These are phyloP conservation scores for Platanus orientalis DNA, from an alignment of 164 flowering plant genomes.

Conservation along the genomic window DNA sequence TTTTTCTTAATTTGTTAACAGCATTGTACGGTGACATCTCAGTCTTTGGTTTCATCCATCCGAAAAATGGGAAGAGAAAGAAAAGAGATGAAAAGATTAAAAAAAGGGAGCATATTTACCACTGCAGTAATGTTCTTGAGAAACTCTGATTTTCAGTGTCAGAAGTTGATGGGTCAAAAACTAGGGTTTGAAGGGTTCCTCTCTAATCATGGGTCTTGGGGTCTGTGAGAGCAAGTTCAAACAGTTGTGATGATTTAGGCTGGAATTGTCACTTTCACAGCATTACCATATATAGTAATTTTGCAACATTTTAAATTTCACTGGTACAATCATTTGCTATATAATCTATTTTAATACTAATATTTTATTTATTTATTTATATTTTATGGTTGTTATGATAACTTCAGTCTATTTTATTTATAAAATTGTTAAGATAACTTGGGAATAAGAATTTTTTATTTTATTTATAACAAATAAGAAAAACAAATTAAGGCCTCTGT, in stretches of 20 bases:
- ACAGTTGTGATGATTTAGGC: slow-evolving; percentile 17
- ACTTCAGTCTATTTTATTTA: too few relatives aligned
- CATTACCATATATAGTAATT: slow-evolving; percentile 5
- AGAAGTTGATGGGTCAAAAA: slow-evolving; percentile 54
- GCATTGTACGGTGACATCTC: slow-evolving; percentile 11
- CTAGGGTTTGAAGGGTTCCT: slow-evolving; percentile 29
- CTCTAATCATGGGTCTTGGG: slow-evolving; percentile 45
- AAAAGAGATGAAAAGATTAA: neutral
- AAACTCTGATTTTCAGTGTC: slow-evolving; percentile 58
- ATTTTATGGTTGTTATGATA: too few relatives aligned
- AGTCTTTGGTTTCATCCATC: slow-evolving; percentile 1
- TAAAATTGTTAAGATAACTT: too few relatives aligned
- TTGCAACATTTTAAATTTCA: too few relatives aligned
- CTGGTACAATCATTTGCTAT: too few relatives aligned
- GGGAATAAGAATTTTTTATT: too few relatives aligned
- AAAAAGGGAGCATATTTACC: slow-evolving; percentile 8
- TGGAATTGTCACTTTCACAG: slow-evolving; percentile 31
- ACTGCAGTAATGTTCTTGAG: slow-evolving; percentile 23
- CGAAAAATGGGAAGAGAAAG: neutral
- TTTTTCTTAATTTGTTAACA: slow-evolving; percentile 8
- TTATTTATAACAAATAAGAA: too few relatives aligned
- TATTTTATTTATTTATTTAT: too few relatives aligned
- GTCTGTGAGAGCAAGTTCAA: slow-evolving; percentile 22
- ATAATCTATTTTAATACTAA: too few relatives aligned
- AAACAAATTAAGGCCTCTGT: too few relatives aligned